phyloP scores from a whole-genome alignment of 495 filamentous ascomycete species.

The Hypoxylon perforatum region DNA sequence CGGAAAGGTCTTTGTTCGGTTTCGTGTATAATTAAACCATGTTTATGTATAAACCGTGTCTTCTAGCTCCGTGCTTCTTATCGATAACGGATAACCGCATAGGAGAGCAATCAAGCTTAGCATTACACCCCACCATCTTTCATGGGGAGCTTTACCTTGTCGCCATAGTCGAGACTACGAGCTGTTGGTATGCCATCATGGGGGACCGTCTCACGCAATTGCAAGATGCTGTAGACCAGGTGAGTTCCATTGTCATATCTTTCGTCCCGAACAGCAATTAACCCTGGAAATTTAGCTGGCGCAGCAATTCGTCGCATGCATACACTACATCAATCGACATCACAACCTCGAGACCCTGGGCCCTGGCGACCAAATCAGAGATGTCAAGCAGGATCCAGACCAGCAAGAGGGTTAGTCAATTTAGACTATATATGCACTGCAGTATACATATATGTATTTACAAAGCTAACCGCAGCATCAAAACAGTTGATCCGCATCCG shows the following conservation, averaged over 20 bases:
- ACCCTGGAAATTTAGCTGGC: slow-evolving; percentile 68
- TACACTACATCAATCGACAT: slow-evolving; percentile 84
- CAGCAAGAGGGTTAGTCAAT: slow-evolving; percentile 51
- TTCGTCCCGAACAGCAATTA: slow-evolving; percentile 2
- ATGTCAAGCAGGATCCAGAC: slow-evolving; percentile 62
- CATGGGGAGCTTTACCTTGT: neutral
- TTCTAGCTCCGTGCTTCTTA: no score
- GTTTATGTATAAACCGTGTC: no score
- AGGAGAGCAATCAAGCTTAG: no score
- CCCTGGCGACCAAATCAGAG: slow-evolving; percentile 66
- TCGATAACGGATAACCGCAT: slow-evolving; percentile 3
- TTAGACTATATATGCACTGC: neutral
- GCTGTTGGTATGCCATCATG: slow-evolving; percentile 63
- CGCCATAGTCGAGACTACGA: no score
- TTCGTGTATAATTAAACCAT: no score
- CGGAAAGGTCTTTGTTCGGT: no score
- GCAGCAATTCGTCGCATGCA: slow-evolving; percentile 86
- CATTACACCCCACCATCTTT: neutral
- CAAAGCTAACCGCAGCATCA: slow-evolving; percentile 20
- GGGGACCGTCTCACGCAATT: slow-evolving; percentile 92
- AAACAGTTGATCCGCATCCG: slow-evolving; percentile 67
- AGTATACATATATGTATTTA: slow-evolving; percentile 6
- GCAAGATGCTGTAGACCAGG: slow-evolving; percentile 93
- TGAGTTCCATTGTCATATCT: slow-evolving; percentile 42
- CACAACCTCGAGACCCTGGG: slow-evolving; percentile 78